phyloP scores from a whole-genome alignment of 306 rosid genomes.

The Trichosanthes truncata region DNA sequence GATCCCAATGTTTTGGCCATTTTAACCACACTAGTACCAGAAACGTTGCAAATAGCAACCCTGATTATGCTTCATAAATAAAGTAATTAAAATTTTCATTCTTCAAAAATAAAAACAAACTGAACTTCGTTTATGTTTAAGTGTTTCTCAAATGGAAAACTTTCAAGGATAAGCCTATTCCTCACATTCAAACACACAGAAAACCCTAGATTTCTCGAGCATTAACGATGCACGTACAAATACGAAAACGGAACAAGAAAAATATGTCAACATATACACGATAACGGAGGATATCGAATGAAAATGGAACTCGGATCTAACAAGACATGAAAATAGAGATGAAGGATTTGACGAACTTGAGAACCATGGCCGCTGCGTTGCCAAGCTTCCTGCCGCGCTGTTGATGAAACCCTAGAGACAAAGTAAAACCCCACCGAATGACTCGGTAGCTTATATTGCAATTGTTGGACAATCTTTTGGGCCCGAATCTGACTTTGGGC shows the following conservation, averaged over 20 bases:
- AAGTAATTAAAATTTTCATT: background rate
- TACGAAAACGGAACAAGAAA: background rate
- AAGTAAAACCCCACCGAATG: background rate
- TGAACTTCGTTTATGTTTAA: too few relatives aligned
- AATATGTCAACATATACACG: background rate
- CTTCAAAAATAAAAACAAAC: background rate
- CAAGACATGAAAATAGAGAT: background rate
- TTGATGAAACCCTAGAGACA: background rate
- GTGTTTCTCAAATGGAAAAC: background rate
- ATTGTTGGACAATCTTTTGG: background rate
- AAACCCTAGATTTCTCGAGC: background rate
- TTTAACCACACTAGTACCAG: background rate
- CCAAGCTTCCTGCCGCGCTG: background rate
- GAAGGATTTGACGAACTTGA: conserved; percentile 33
- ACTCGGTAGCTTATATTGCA: background rate
- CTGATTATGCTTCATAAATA: background rate
- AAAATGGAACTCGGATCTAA: background rate
- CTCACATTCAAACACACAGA: background rate
- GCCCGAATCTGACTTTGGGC: background rate
- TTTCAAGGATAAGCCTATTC: background rate
- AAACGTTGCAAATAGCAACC: background rate
- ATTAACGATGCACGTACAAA: background rate
- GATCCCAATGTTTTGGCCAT: background rate
- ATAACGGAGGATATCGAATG: background rate
- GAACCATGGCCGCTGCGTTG: conserved; percentile 53